Conservation (phyloP, 768 basidiomycete genomes). For the Tubosaeta sp. region DNA sequence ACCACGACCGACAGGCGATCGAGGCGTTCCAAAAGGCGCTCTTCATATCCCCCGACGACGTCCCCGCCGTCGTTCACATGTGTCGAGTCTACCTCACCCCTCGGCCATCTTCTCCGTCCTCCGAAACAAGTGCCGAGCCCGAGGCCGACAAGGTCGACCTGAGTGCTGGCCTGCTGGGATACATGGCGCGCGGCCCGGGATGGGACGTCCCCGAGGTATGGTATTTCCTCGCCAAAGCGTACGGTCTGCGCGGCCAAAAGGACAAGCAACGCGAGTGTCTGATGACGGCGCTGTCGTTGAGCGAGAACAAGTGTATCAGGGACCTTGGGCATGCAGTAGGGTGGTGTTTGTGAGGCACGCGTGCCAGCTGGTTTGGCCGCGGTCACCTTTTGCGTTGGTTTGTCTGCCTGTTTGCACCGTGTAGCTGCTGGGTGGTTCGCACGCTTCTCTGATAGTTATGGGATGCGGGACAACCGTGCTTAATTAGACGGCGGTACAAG, state of each 20-base stretch:
- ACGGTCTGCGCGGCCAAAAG: constrained; percentile 67
- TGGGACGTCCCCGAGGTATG: constrained; percentile 96
- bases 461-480: too few relatives aligned
- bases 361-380: not conserved
- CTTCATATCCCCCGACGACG: constrained; percentile 78
- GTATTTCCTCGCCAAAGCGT: constrained; percentile 85
- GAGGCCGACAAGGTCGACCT: constrained; percentile 61
- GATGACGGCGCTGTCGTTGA: constrained; percentile 58
- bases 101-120: constrained; percentile 13
- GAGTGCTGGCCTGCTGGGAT: constrained; percentile 74
- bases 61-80: constrained; percentile 75
- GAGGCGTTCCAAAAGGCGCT: constrained; percentile 84
- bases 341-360: constrained; percentile 50
- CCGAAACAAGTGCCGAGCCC: constrained; percentile 16
- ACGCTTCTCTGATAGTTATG: too few relatives aligned
- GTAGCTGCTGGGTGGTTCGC: too few relatives aligned
- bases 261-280: constrained; percentile 75
- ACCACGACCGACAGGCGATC: constrained; percentile 57
- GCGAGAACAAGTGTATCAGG: constrained; percentile 60
- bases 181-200: constrained; percentile 71
- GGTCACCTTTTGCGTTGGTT: not conserved
- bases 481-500: too few relatives aligned
- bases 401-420: not conserved
- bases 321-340: constrained; percentile 62
- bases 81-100: constrained; percentile 65